phyloP scores from a whole-genome alignment of 192 early-diverging fungal species.

The Umbelopsis sp. region DNA sequence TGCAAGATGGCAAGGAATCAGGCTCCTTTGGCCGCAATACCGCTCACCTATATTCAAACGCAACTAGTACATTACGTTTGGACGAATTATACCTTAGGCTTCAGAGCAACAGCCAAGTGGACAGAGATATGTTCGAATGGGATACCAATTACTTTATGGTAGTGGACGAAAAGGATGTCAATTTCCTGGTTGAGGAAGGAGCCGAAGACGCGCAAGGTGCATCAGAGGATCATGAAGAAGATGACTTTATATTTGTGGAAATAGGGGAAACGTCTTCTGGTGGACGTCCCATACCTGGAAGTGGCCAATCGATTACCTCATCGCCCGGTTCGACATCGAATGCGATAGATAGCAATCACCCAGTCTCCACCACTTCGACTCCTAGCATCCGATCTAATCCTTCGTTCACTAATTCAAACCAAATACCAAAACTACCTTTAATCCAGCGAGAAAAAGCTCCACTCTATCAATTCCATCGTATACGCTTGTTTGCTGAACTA shows the following conservation, averaged over 20 bases:
- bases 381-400: constrained; percentile 1
- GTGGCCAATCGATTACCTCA: background rate
- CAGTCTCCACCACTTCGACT: constrained; percentile 14
- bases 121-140: constrained; percentile 46
- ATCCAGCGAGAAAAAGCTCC: constrained; percentile 58
- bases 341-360: background rate
- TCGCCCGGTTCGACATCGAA: background rate
- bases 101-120: constrained; percentile 22
- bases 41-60: constrained; percentile 55
- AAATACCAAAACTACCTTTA: constrained; percentile 44
- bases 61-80: constrained; percentile 43
- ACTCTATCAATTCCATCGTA: constrained; percentile 60
- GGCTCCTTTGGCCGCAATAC: constrained; percentile 34
- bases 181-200: constrained; percentile 46
- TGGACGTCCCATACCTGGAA: background rate
- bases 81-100: constrained; percentile 52
- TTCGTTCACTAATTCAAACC: constrained; percentile 2
- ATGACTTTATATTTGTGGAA: constrained; percentile 37
- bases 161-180: constrained; percentile 59
- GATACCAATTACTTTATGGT: constrained; percentile 59
- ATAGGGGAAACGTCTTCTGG: constrained; percentile 20
- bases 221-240: background rate
- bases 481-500: constrained; percentile 54
- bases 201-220: background rate
- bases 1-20: constrained; percentile 43